Evolutionary conservation across 169 alveolate species (phyloP).

Genomic region (Cryptosporidium sp.): DNA sequence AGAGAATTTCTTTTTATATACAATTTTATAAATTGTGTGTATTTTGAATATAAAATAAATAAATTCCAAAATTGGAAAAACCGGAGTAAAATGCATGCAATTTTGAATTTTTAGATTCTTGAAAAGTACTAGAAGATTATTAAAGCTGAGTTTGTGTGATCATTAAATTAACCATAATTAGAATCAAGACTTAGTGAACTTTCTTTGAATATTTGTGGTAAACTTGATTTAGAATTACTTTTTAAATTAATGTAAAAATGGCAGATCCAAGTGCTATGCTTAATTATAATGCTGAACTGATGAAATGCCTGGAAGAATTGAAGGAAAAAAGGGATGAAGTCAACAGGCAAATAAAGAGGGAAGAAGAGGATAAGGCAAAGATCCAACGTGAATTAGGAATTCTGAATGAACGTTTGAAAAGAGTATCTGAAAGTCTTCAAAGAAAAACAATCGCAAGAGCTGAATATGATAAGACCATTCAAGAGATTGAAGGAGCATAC

Average conservation of each 20-base stretch:
- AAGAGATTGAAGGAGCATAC: slow-evolving; percentile 92
- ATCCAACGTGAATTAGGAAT: slow-evolving; percentile 86
- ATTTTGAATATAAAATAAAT: not conserved
- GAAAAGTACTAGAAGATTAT: not conserved
- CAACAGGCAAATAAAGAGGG: slow-evolving; percentile 87
- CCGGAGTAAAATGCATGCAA: not conserved
- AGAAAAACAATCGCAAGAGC: slow-evolving; percentile 90
- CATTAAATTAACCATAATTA: too few species aligned
- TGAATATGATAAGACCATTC: slow-evolving; percentile 93
- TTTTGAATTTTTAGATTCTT: not conserved
- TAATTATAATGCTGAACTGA: slow-evolving; percentile 91
- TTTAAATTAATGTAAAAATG: slow-evolving; percentile 24
- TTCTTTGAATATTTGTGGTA: not conserved
- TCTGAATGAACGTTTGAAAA: slow-evolving; percentile 85
- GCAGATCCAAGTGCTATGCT: slow-evolving; percentile 79
- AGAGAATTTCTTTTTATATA: not conserved
- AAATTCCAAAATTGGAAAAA: not conserved
- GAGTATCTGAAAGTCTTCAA: slow-evolving; percentile 85
- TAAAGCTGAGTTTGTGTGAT: not conserved
- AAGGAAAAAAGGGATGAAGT: slow-evolving; percentile 90
- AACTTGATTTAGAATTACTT: slow-evolving; percentile 72
- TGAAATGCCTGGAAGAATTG: slow-evolving; percentile 89
- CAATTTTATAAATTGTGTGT: not conserved
- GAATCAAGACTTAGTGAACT: not conserved
- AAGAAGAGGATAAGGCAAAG: slow-evolving; percentile 87